Conservation (phyloP, 2,329 filamentous ascomycete species). For the Colletotrichum plurivorum region DNA sequence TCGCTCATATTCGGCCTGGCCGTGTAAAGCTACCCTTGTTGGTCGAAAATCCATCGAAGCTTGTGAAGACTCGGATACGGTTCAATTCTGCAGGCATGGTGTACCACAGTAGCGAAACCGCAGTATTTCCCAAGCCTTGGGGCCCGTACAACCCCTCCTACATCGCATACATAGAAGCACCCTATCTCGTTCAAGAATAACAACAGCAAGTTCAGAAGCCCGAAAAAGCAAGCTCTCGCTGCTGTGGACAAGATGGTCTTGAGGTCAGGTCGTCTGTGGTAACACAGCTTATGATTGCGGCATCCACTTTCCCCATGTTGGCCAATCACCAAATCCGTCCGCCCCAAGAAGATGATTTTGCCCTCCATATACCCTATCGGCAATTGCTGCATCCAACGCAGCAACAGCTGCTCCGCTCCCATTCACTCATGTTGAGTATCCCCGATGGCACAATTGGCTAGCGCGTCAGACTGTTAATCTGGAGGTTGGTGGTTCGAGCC, state of each 20-base stretch:
- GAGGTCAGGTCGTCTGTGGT: neutral
- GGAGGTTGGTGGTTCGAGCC: conserved; percentile 41
- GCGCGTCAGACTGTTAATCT: conserved; percentile 42
- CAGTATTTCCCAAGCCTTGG: neutral
- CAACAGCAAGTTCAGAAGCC: neutral
- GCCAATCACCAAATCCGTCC: conserved; percentile 23
- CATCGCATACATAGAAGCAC: neutral
- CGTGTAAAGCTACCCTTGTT: neutral
- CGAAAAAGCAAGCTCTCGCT: neutral
- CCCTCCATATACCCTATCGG: conserved; percentile 21
- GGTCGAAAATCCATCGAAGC: neutral
- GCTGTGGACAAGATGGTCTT: neutral
- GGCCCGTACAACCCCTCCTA: neutral
- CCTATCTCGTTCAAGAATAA: neutral
- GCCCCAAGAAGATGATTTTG: neutral
- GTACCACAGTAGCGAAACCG: neutral
- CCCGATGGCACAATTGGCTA: conserved; percentile 42
- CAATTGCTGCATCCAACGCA: neutral
- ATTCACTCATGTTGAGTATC: conserved; percentile 10
- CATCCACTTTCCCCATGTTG: conserved; percentile 1
- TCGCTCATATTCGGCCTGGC: neutral
- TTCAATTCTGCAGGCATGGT: conserved; percentile 1
- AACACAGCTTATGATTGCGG: neutral
- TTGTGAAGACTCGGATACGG: neutral
- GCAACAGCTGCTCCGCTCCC: neutral